These are phyloP conservation scores for Hygrocybe punicea DNA, from an alignment of 768 basidiomycete genomes.

Conservation along the genomic window DNA sequence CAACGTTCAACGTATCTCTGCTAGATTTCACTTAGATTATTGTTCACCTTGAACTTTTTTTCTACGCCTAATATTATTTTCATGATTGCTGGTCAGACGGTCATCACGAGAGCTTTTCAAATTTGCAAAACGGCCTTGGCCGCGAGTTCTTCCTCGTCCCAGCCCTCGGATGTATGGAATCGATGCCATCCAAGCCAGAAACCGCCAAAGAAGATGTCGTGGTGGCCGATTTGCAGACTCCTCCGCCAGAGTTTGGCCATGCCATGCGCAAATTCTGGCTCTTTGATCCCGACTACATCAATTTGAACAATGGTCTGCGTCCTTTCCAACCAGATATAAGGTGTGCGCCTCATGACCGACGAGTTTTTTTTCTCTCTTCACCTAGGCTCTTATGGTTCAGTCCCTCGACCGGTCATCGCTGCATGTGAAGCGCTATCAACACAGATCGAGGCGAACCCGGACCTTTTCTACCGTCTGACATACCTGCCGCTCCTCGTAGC, in stretches of 20 bases:
- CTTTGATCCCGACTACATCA: constrained; percentile 40
- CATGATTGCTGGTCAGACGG: too few species aligned
- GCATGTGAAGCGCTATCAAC: constrained; percentile 36
- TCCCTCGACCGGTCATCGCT: constrained; percentile 44
- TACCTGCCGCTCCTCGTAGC: constrained; percentile 29
- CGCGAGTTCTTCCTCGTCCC: too few species aligned
- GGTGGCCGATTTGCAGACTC: neutral
- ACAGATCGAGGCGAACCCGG: constrained; percentile 48
- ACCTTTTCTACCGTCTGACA: constrained; percentile 43
- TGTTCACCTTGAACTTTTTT: too few species aligned
- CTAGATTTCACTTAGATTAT: too few species aligned
- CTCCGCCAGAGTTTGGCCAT: constrained; percentile 44
- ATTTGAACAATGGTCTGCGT: constrained; percentile 46
- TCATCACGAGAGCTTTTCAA: too few species aligned
- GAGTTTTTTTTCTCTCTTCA: constrained; percentile 7
- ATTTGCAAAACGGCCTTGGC: too few species aligned
- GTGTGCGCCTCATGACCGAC: neutral
- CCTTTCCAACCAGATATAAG: constrained; percentile 10
- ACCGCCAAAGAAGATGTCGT: neutral
- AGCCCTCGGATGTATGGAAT: too few species aligned
- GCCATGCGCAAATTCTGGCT: constrained; percentile 41
- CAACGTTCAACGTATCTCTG: too few species aligned
- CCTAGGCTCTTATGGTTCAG: constrained; percentile 40
- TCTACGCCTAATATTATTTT: too few species aligned
- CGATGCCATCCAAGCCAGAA: neutral